Percentiles rank a stretch among this genome's conserved stretches.
phyloP scores from a whole-genome alignment of 2,329 filamentous ascomycete genomes.

The Alternaria triticina region DNA sequence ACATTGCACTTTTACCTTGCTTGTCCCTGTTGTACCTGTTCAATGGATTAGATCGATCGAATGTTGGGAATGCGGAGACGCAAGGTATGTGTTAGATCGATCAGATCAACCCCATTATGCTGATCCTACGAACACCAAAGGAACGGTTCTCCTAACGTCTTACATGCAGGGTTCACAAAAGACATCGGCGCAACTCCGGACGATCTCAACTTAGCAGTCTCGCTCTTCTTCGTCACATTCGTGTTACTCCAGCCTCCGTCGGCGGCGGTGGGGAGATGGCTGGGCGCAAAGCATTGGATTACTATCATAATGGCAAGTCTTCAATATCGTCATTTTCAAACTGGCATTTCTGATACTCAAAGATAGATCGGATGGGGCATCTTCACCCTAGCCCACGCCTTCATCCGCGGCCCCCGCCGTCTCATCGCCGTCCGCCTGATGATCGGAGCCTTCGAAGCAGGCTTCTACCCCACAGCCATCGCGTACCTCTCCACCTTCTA shows the following conservation, averaged over 20 bases:
- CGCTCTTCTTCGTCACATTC: conserved; percentile 34
- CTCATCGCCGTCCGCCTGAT: conserved; percentile 30
- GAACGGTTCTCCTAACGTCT: background rate
- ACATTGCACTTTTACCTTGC: conserved; percentile 28
- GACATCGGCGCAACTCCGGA: conserved; percentile 29
- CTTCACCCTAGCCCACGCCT: conserved; percentile 31
- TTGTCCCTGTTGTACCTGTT: conserved; percentile 30
- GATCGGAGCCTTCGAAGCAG: conserved; percentile 58
- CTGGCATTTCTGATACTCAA: background rate
- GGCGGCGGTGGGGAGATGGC: conserved; percentile 26
- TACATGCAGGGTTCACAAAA: conserved; percentile 23
- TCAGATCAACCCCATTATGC: background rate
- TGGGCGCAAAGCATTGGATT: conserved; percentile 29
- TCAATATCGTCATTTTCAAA: background rate
- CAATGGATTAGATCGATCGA: conserved; percentile 32
- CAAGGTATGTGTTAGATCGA: conserved; percentile 19
- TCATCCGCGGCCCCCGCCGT: conserved; percentile 21
- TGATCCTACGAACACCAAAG: background rate
- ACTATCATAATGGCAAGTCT: conserved; percentile 23
- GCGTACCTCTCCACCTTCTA: conserved; percentile 63
- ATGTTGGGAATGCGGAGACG: conserved; percentile 36
- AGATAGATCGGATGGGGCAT: conserved; percentile 32
- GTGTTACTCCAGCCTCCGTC: conserved; percentile 31
- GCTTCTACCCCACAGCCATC: conserved; percentile 62
- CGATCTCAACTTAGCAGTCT: conserved; percentile 32